These are phyloP conservation scores for Bolboschoenus planiculmis DNA, from an alignment of 176 grass and related monocot species.

Conservation along the genomic window DNA sequence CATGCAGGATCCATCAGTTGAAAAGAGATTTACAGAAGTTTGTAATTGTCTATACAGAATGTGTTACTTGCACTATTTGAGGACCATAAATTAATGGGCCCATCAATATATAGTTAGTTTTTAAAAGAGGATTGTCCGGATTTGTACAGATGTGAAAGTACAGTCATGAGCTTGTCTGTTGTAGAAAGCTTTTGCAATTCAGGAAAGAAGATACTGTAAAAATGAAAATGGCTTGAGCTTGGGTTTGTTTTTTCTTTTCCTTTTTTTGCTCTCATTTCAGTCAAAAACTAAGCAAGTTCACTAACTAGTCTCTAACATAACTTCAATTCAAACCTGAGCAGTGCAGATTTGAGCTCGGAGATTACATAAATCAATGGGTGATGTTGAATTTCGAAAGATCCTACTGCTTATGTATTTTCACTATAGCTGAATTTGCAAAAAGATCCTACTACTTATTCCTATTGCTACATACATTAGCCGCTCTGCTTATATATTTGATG, in stretches of 20 bases:
- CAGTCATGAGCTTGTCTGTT: conserved; percentile 20
- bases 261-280: not conserved
- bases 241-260: not conserved
- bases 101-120: conserved; percentile 20
- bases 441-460: not conserved
- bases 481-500: not conserved
- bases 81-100: not conserved
- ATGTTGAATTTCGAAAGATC: not conserved
- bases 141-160: conserved; percentile 28
- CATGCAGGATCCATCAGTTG: not conserved
- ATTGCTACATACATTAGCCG: not conserved
- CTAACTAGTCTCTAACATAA: not conserved
- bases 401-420: not conserved
- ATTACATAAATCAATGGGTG: not conserved
- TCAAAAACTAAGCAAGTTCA: not conserved
- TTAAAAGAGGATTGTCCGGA: conserved; percentile 12
- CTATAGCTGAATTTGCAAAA: too few relatives aligned
- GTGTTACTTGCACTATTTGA: conserved; percentile 17
- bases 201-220: not conserved
- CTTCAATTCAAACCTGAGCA: not conserved
- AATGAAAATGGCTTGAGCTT: conserved; percentile 3
- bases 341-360: not conserved
- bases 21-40: not conserved
- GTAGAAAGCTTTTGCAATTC: conserved; percentile 23
- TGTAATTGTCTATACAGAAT: conserved; percentile 15